A percentile compares a stretch with the other conserved stretches of the same genome.
These are phyloP conservation scores for Fusarium xylarioides DNA, from an alignment of 2,329 filamentous ascomycete species.

Conservation along the genomic window DNA sequence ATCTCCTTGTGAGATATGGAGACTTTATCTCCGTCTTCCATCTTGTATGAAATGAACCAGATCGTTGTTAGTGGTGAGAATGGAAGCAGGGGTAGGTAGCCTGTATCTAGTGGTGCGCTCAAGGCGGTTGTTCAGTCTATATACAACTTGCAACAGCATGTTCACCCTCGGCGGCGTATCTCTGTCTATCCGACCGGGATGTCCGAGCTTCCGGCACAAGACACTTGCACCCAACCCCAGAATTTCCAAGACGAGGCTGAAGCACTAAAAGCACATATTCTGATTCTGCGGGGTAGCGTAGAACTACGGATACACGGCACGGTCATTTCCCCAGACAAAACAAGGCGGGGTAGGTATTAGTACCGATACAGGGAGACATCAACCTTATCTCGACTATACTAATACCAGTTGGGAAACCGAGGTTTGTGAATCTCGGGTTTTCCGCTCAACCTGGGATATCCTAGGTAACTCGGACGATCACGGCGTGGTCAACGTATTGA, in stretches of 20 bases:
- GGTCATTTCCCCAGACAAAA: background rate
- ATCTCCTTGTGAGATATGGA: background rate
- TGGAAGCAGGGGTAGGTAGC: background rate
- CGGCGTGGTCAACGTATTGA: no score
- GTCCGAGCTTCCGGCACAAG: background rate
- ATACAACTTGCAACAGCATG: background rate
- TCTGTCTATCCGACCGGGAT: background rate
- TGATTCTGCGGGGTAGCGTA: background rate
- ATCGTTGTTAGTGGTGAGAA: background rate
- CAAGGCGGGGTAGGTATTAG: background rate
- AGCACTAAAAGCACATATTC: background rate
- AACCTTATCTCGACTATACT: background rate
- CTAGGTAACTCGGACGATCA: background rate
- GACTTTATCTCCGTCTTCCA: background rate
- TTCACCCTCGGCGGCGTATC: rapidly evolving
- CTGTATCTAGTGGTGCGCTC: background rate
- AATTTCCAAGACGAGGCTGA: background rate
- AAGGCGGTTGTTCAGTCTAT: background rate
- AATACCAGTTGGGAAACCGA: no score
- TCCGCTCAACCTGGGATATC: background rate
- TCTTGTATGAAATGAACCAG: rapidly evolving
- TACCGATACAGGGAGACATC: rapidly evolving
- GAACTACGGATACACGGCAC: background rate
- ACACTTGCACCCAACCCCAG: background rate
- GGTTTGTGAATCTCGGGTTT: background rate